A percentile compares a stretch with the other conserved stretches of the same genome.
These are phyloP conservation scores for Crithidia mellificae DNA, from an alignment of 208 protist genomes.

Conservation along the genomic window DNA sequence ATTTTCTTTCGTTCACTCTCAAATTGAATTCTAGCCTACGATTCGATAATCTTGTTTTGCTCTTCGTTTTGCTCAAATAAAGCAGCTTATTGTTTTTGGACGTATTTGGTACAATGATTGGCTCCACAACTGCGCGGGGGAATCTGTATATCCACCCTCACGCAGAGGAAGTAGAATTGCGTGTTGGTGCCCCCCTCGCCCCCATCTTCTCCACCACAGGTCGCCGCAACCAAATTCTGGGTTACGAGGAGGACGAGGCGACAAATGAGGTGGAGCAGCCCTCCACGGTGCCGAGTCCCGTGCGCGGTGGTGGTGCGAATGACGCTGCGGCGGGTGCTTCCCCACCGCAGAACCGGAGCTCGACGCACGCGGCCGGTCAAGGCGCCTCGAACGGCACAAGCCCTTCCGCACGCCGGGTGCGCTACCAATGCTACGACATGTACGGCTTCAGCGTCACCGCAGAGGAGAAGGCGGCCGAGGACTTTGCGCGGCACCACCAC, in stretches of 20 bases:
- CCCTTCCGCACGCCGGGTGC: not conserved
- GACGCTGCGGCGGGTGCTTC: not conserved
- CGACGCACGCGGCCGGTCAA: not conserved
- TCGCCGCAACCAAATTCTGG: constrained; percentile 15
- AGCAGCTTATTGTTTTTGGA: not conserved
- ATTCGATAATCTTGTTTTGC: not conserved
- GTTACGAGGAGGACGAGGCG: constrained; percentile 1
- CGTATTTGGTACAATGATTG: not conserved
- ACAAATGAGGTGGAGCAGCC: constrained; percentile 6
- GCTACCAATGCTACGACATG: constrained; percentile 48
- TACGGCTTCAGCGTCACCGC: constrained; percentile 74
- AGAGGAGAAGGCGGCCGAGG: constrained; percentile 74
- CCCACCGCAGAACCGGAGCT: too few relatives aligned
- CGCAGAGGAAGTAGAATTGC: constrained; percentile 49
- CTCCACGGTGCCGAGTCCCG: constrained; percentile 11
- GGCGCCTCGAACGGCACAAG: not conserved
- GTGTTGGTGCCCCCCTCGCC: constrained; percentile 13
- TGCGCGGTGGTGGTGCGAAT: constrained; percentile 1
- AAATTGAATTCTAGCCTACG: too few relatives aligned
- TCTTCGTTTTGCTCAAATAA: too few relatives aligned
- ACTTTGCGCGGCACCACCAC: constrained; percentile 22
- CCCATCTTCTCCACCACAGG: constrained; percentile 48
- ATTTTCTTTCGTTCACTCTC: too few relatives aligned
- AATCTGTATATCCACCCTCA: constrained; percentile 26
- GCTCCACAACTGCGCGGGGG: not conserved